These are phyloP conservation scores for Suillus subaureus DNA, from an alignment of 768 basidiomycete species.

Conservation along the genomic window DNA sequence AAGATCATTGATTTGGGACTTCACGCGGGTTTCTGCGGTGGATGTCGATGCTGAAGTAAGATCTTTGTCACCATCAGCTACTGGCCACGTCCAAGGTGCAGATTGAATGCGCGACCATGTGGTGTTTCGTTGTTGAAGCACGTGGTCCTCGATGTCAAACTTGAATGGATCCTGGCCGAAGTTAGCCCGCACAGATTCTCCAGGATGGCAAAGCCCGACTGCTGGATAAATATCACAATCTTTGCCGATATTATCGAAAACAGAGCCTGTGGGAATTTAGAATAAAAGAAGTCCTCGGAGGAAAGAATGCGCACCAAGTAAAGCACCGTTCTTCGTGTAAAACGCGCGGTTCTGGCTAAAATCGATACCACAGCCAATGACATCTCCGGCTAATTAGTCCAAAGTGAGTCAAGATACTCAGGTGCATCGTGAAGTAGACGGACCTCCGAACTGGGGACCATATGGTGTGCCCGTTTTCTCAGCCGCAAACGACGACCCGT, in stretches of 20 bases:
- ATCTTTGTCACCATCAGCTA: constrained; percentile 14
- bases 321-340: constrained; percentile 85
- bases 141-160: constrained; percentile 89
- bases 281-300: constrained; percentile 4
- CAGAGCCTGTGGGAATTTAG: constrained; percentile 47
- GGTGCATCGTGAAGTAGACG: constrained; percentile 27
- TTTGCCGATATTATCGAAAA: constrained; percentile 73
- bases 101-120: constrained; percentile 70
- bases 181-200: constrained; percentile 82
- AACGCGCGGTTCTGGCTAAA: constrained; percentile 80
- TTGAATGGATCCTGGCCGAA: constrained; percentile 86
- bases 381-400: constrained; percentile 67
- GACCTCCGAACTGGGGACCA: constrained; percentile 82
- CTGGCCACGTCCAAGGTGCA: constrained; percentile 54
- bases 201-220: constrained; percentile 81
- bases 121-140: constrained; percentile 65
- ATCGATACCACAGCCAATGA: constrained; percentile 92
- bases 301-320: constrained; percentile 51
- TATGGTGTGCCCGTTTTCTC: constrained; percentile 73
- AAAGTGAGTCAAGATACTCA: constrained; percentile 9
- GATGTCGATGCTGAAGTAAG: constrained; percentile 13
- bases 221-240: constrained; percentile 76
- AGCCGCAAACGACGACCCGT: constrained; percentile 75
- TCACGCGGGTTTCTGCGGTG: constrained; percentile 50
- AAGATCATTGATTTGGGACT: constrained; percentile 67